A percentile compares a stretch with the other conserved stretches of the same genome.
These are phyloP conservation scores for Stramenopiles sp. DNA, from an alignment of 352 stramenopile species.

Conservation along the genomic window DNA sequence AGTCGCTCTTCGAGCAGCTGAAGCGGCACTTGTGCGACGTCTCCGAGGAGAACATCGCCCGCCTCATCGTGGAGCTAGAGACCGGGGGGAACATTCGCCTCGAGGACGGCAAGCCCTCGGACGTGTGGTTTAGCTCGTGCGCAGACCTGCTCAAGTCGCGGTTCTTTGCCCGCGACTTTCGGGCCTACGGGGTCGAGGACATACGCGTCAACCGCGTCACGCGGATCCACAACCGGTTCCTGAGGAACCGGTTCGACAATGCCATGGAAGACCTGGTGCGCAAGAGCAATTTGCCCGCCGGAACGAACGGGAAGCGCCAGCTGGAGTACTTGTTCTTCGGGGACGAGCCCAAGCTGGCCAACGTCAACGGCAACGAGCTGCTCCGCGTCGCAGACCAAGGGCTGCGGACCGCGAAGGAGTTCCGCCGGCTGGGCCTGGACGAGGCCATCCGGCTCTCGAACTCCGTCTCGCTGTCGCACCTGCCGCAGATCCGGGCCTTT, in stretches of 20 bases:
- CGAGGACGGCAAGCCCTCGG: slow-evolving; percentile 49
- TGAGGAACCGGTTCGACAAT: slow-evolving; percentile 58
- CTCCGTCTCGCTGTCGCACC: slow-evolving; percentile 40
- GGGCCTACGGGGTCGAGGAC: slow-evolving; percentile 34
- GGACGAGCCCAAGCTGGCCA: slow-evolving; percentile 32
- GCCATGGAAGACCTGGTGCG: slow-evolving; percentile 38
- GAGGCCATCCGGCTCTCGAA: slow-evolving; percentile 45
- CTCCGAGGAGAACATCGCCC: slow-evolving; percentile 42
- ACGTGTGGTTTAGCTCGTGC: slow-evolving; percentile 58
- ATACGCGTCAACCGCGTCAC: slow-evolving; percentile 53
- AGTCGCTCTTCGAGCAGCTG: slow-evolving; percentile 12
- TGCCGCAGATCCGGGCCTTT: slow-evolving; percentile 33
- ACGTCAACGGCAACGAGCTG: slow-evolving; percentile 32
- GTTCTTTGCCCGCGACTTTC: slow-evolving; percentile 36
- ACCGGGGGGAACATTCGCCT: slow-evolving; percentile 68
- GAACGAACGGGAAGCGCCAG: slow-evolving; percentile 30
- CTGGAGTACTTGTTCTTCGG: slow-evolving; percentile 58
- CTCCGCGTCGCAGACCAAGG: slow-evolving; percentile 41
- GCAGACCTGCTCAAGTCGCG: slow-evolving; percentile 50
- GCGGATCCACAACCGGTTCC: slow-evolving; percentile 58
- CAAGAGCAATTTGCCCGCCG: slow-evolving; percentile 18
- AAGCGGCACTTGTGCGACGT: slow-evolving; percentile 21
- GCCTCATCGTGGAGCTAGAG: slow-evolving; percentile 60
- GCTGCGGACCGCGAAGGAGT: slow-evolving; percentile 35
- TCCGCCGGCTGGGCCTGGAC: slow-evolving; percentile 32